Conservation (phyloP, 1,284 basidiomycete species). For the Apiotrichum brassicae region DNA sequence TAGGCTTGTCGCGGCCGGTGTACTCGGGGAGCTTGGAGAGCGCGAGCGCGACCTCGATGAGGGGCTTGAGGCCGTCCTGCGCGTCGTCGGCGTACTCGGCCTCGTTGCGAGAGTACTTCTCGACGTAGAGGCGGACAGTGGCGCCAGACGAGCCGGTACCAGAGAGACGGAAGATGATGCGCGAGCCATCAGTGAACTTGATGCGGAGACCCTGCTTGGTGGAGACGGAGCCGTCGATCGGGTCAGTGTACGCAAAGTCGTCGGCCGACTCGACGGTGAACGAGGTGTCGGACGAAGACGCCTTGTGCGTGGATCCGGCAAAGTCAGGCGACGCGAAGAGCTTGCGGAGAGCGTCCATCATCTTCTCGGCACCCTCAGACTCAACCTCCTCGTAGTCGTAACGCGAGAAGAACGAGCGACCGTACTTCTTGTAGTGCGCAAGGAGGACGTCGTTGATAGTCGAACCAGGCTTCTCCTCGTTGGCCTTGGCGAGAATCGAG, state of each 20-base stretch:
- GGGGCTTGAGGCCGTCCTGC: slow-evolving; percentile 81
- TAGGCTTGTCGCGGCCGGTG: slow-evolving; percentile 80
- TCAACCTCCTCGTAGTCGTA: slow-evolving; percentile 99
- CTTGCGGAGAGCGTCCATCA: slow-evolving; percentile 72
- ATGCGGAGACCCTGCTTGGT: slow-evolving; percentile 96
- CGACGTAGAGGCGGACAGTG: slow-evolving; percentile 85
- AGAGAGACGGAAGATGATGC: slow-evolving; percentile 91
- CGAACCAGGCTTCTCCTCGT: slow-evolving; percentile 67
- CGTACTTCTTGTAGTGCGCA: slow-evolving; percentile 85
- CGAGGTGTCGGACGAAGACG: slow-evolving; percentile 59
- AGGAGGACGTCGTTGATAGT: slow-evolving; percentile 85
- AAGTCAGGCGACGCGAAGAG: slow-evolving; percentile 64
- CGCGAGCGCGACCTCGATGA: slow-evolving; percentile 88
- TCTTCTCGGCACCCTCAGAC: slow-evolving; percentile 76
- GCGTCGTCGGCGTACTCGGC: slow-evolving; percentile 69
- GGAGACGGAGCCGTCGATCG: slow-evolving; percentile 87
- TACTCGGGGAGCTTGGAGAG: slow-evolving; percentile 79
- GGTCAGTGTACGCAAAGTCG: slow-evolving; percentile 95
- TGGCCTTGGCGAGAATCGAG: slow-evolving; percentile 90
- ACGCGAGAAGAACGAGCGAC: slow-evolving; percentile 94
- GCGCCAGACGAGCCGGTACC: slow-evolving; percentile 95
- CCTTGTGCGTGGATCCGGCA: slow-evolving; percentile 59
- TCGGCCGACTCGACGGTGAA: slow-evolving; percentile 75
- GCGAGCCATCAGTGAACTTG: slow-evolving; percentile 80
- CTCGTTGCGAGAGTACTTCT: slow-evolving; percentile 81